Conservation (phyloP, 305 asterid species). For the Striga hermonthica region DNA sequence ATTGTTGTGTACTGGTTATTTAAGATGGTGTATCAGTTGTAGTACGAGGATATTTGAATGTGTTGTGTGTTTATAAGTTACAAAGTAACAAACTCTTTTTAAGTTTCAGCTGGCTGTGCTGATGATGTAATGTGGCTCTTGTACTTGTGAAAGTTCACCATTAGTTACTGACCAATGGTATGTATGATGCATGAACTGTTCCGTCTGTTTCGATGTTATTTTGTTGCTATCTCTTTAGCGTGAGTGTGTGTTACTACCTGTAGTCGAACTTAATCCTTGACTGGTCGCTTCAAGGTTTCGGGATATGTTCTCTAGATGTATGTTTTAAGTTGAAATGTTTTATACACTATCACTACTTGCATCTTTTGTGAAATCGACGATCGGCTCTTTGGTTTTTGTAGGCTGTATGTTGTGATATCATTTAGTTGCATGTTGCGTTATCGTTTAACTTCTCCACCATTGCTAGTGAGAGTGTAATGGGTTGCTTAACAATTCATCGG, state of each 20-base stretch:
- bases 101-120: not conserved
- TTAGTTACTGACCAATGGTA: too few relatives aligned
- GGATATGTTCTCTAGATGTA: too few relatives aligned
- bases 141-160: not conserved
- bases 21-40: constrained; percentile 48
- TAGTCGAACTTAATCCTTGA: too few relatives aligned
- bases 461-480: constrained; percentile 11
- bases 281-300: too few relatives aligned
- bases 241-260: too few relatives aligned
- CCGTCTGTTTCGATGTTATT: too few relatives aligned
- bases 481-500: not conserved
- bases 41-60: constrained; percentile 45
- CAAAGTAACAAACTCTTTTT: constrained; percentile 10
- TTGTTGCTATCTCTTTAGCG: too few relatives aligned
- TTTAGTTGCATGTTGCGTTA: constrained; percentile 7
- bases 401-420: not conserved
- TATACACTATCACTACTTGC: not conserved
- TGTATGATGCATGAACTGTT: too few relatives aligned
- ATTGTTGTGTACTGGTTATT: constrained; percentile 36
- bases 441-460: not conserved
- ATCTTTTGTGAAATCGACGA: not conserved
- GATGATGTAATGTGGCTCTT: not conserved
- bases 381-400: not conserved
- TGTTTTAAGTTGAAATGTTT: too few relatives aligned
- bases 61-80: constrained; percentile 52